Base-by-base conservation (phyloP, 257 asterid species). In the Fraxinus cuspidata region DNA sequence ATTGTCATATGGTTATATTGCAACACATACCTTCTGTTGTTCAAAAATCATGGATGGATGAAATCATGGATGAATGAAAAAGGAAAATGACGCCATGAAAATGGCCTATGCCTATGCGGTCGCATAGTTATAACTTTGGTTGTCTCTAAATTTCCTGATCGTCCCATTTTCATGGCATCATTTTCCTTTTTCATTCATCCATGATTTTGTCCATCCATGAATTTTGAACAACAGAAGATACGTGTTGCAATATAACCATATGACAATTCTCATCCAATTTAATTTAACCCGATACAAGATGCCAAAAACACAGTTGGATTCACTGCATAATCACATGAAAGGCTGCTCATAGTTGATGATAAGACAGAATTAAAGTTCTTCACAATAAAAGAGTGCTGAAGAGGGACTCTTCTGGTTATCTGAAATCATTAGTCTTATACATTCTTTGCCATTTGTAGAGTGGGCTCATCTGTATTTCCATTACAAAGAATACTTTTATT, bases 251-350 rank as follows among this genome's bases (percentile, higher is more conserved):
- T 76, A 73, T 76, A 81, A 85, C 63, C 74, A 72, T 19, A 75
- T 66, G 64, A 80, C 72, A 51, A 37, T 77, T 27, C 70, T 42
- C 42, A 74, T 72, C 83, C 79, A 81, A 78, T 77, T 84, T 82
- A 83, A 86, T 77, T 85, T 82, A 83, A 85, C 85, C 87, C 78
- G 81, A 81, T 75, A 82, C 70, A 89, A 89, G 83, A 86, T 75
- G 90, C 94, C 96, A 88, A 92, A 86, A 84, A 85, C 87, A 90
- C 97, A 94, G 94, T 86, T 90, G 97, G 96, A 87, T 87, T 85
- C 97, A 84, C 84, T 90, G 92, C 88, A 85, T 53, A 71, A 78
- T 89, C 98, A 94, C 97, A 93, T 92, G 97, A 90, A 89, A 92
- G 92, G 87, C 91, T 89, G 97, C 86, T 89, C 88, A 77, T 83